Conservation (phyloP, 73 alveolate genomes). For the Blepharisma japonicum region DNA sequence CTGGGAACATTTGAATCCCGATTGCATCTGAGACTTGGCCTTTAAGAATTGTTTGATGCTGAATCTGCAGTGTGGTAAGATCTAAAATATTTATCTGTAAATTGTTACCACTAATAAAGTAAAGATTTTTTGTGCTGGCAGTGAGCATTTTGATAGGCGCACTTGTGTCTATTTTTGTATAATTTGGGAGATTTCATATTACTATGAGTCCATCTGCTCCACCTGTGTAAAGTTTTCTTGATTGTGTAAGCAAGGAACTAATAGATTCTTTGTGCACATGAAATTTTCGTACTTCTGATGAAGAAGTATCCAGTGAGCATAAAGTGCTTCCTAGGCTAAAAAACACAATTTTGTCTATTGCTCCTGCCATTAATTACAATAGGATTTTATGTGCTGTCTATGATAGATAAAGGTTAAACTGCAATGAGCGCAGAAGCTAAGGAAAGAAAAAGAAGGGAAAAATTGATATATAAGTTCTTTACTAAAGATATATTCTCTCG, state of each 20-base stretch:
- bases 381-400: too few relatives aligned
- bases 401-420: too few relatives aligned
- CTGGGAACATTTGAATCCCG: not conserved
- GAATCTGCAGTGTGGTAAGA: not conserved
- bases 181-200: constrained; percentile 17
- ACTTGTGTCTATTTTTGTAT: not conserved
- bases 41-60: not conserved
- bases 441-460: too few relatives aligned
- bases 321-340: constrained; percentile 10
- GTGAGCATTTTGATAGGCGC: not conserved
- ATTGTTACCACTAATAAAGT: not conserved
- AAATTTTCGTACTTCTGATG: not conserved
- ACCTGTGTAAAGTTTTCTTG: not conserved
- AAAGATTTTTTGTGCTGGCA: not conserved
- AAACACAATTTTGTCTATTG: constrained; percentile 5
- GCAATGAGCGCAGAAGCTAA: too few relatives aligned
- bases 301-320: not conserved
- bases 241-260: not conserved
- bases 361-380: not conserved
- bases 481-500: too few relatives aligned
- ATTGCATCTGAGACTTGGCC: constrained; percentile 14
- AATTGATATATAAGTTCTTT: too few relatives aligned
- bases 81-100: not conserved
- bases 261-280: not conserved
- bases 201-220: not conserved